A percentile compares a stretch with the other conserved stretches of the same genome.
Evolutionary conservation across 2,329 filamentous ascomycete species (phyloP).

Genomic region (Sporothrix globosa): DNA sequence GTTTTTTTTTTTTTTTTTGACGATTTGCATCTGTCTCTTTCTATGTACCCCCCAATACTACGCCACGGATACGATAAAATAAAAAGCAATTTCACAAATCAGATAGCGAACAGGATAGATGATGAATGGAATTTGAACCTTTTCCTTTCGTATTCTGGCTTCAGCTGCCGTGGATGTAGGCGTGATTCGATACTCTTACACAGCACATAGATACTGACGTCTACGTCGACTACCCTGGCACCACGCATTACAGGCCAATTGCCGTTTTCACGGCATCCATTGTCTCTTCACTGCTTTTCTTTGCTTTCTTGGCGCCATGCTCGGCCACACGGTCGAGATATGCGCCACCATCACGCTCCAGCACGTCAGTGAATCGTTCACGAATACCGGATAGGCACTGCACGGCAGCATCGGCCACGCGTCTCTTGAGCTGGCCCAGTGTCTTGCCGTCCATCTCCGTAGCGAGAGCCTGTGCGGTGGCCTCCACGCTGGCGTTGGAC

Average conservation of each 20-base stretch:
- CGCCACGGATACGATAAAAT: background rate
- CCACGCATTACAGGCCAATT: conserved; percentile 51
- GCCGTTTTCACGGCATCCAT: conserved; percentile 58
- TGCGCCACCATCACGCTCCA: conserved; percentile 43
- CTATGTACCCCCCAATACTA: background rate
- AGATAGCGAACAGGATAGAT: conserved; percentile 14
- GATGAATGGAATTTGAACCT: background rate
- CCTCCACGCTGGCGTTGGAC: background rate
- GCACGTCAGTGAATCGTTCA: conserved; percentile 58
- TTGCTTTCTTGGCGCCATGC: conserved; percentile 64
- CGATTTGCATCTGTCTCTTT: too few species aligned
- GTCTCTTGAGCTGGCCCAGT: conserved; percentile 65
- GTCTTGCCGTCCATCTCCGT: conserved; percentile 45
- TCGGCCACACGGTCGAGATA: conserved; percentile 58
- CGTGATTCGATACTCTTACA: background rate
- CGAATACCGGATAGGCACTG: conserved; percentile 58
- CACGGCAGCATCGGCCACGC: conserved; percentile 62
- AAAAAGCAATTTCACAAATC: background rate
- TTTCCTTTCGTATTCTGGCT: background rate
- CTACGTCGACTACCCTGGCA: too few species aligned
- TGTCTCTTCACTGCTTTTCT: conserved; percentile 60
- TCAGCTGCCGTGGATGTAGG: background rate
- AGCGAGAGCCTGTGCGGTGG: conserved; percentile 28
- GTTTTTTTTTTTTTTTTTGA: background rate
- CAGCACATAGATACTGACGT: background rate